Base-by-base conservation (phyloP, 2,329 filamentous ascomycete species). In the Penicillium decumbens region DNA sequence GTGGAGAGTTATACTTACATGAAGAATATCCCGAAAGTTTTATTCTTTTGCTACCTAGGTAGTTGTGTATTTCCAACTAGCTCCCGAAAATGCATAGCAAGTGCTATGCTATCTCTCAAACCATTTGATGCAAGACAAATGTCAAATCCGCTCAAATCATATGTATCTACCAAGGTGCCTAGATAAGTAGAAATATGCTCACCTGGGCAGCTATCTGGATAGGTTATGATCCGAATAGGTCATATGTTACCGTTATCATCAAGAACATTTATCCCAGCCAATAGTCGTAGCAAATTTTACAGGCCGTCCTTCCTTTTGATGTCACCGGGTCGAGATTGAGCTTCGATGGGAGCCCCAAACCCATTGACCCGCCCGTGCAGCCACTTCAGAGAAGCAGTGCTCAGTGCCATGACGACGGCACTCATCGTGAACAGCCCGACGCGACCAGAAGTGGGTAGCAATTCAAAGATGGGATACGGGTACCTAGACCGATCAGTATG, bases 381-480 rank as follows among this genome's bases (percentile, higher is more conserved):
- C 77, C 79, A 85, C 65, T 89, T 86, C 54, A 95, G 72, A 8
- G 77, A 70, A 20, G 81, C 72, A 0, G 88, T 91, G 56, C 83
- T 89, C 3, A 75, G 66, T 2, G 87, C 84, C 82, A 95, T 91
- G 13, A 88, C 69, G 1, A 79, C 63, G 0, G 88, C 89, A 37
- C 87, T 87, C 15, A 80, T 72, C 0, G 76, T 77, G 59, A 95
- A 95, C 8, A 95, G 74, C 0, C 80, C 71, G 7, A 83, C 73
- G 18, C 91, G 80, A 63, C 89, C 84, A 42, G 73, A 65, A 0
- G 82, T 86, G 43, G 76, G 78, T 37, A 95, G 72, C 39, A 87
- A 66, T 7, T 77, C 83, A 56, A 96, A 92, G 24, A 95, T 78
- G 1, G 91, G 90, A 68, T 96, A 95, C 0, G 90, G 89, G 60